Conservation (phyloP, 345 rosid genomes). For the Trapa bicornis region DNA sequence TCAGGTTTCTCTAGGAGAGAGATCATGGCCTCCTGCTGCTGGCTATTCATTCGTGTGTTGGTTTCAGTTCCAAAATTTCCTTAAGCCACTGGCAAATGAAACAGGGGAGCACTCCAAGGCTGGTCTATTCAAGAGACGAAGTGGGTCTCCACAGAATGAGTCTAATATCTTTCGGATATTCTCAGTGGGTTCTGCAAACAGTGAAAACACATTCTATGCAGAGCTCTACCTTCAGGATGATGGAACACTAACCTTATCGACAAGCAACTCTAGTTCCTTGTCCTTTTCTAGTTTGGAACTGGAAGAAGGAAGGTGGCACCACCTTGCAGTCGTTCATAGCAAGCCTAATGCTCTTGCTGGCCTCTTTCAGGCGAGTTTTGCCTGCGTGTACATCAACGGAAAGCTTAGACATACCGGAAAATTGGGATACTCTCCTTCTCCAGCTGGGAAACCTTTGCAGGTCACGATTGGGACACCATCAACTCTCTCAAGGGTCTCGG, state of each 20-base stretch:
- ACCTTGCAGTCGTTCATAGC: constrained; percentile 98
- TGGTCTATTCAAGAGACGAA: constrained; percentile 42
- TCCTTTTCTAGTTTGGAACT: constrained; percentile 92
- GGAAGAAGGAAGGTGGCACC: constrained; percentile 98
- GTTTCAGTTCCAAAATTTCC: constrained; percentile 80
- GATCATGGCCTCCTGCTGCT: constrained; percentile 99
- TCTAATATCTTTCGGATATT: constrained; percentile 58
- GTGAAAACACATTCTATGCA: constrained; percentile 62
- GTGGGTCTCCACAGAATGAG: constrained; percentile 42
- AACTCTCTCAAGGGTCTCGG: constrained; percentile 65
- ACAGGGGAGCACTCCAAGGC: constrained; percentile 36
- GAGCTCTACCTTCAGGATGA: constrained; percentile 93
- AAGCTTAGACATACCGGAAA: constrained; percentile 93
- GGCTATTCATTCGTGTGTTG: constrained; percentile 98
- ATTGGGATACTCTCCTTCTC: constrained; percentile 96
- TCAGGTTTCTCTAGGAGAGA: constrained; percentile 95
- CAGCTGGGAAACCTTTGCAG: constrained; percentile 85
- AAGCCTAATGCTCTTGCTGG: constrained; percentile 99
- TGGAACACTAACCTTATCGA: constrained; percentile 88
- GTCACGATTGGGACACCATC: constrained; percentile 88
- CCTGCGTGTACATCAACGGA: constrained; percentile 92
- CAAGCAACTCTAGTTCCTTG: constrained; percentile 77
- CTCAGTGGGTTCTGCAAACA: constrained; percentile 83
- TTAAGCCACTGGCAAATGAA: constrained; percentile 57
- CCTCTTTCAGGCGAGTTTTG: constrained; percentile 96